Conservation (phyloP, 2,329 filamentous ascomycete genomes). For the Ascochyta fabae region DNA sequence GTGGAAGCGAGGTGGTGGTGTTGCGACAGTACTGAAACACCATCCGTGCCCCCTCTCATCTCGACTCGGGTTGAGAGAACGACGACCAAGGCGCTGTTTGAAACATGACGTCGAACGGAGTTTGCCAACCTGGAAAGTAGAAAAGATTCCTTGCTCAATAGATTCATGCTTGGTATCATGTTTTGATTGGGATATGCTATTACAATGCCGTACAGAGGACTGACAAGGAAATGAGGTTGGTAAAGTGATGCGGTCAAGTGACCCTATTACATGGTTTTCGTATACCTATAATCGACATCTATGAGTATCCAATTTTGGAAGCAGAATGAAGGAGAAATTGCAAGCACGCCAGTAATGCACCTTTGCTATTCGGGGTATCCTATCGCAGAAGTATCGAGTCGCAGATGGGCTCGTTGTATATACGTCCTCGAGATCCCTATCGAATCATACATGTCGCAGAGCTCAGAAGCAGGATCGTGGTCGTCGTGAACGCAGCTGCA, state of each 20-base stretch:
- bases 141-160: background rate
- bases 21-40: conserved; percentile 43
- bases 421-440: conserved; percentile 18
- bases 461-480: conserved; percentile 32
- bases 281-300: conserved; percentile 5
- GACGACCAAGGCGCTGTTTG: background rate
- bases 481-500: conserved; percentile 32
- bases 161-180: conserved; percentile 1
- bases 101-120: conserved; percentile 3
- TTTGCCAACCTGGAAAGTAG: background rate
- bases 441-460: conserved; percentile 14
- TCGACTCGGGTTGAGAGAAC: background rate
- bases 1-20: conserved; percentile 24
- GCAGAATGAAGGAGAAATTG: background rate
- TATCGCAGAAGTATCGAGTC: conserved; percentile 12
- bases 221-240: conserved; percentile 13
- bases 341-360: conserved; percentile 13
- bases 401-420: conserved; percentile 14
- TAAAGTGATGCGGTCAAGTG: conserved; percentile 10
- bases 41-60: background rate
- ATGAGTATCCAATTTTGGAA: conserved; percentile 9
- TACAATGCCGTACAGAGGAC: conserved; percentile 14
- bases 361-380: conserved; percentile 15
- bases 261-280: conserved; percentile 12
- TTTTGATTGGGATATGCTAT: conserved; percentile 13